These are phyloP conservation scores for Serendipita sp. DNA, from an alignment of 768 basidiomycete genomes.

Conservation along the genomic window DNA sequence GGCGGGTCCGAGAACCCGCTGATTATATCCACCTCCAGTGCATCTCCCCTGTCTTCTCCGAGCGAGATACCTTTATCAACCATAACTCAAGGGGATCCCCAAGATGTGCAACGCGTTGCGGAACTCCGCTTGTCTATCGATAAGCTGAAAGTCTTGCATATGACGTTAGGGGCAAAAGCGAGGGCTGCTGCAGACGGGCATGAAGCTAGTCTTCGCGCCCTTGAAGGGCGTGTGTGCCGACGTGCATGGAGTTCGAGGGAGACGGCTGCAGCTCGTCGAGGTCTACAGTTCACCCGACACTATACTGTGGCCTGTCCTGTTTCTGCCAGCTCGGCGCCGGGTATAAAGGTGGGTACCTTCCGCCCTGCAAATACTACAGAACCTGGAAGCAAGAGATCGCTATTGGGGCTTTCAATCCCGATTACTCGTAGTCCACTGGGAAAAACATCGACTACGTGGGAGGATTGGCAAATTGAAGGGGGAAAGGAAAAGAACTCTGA, in stretches of 20 bases:
- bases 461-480: background rate
- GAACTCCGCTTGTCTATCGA: background rate
- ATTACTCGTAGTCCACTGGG: background rate
- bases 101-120: background rate
- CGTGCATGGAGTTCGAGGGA: background rate
- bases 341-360: background rate
- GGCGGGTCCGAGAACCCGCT: background rate
- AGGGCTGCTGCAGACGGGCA: background rate
- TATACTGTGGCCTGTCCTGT: background rate
- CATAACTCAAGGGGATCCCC: background rate
- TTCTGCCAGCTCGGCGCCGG: background rate
- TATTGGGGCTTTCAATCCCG: background rate
- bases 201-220: background rate
- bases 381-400: background rate
- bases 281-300: background rate
- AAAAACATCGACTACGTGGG: background rate
- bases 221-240: background rate
- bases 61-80: background rate
- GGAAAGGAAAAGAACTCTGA: background rate
- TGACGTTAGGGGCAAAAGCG: background rate
- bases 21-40: background rate
- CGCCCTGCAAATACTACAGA: background rate
- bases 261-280: background rate
- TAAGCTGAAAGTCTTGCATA: background rate
- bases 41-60: background rate